Conservation (phyloP, 345 rosid species). For the Populus davidiana region DNA sequence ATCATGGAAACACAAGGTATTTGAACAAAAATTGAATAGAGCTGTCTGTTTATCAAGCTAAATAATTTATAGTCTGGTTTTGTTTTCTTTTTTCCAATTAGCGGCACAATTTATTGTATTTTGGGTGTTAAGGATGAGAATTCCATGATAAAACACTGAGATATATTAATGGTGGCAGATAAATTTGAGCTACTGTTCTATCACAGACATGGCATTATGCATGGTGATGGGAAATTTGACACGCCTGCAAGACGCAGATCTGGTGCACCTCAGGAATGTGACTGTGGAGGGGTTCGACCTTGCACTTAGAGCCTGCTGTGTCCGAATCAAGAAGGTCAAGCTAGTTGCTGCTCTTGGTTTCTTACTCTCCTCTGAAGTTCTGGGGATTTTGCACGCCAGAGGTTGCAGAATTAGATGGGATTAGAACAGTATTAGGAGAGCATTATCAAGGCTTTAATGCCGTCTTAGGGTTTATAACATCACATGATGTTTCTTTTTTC, state of each 20-base stretch:
- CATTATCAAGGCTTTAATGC: no score
- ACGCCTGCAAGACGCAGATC: constrained; percentile 81
- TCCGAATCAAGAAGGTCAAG: constrained; percentile 79
- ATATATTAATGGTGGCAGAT: constrained; percentile 54
- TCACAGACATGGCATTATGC: constrained; percentile 54
- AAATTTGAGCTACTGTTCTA: constrained; percentile 64
- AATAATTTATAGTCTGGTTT: background rate
- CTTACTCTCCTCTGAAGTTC: constrained; percentile 66
- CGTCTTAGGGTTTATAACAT: background rate
- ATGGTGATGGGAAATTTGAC: constrained; percentile 78
- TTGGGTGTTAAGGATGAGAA: background rate
- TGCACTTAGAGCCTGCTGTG: constrained; percentile 60
- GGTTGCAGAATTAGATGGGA: constrained; percentile 90
- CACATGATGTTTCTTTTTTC: background rate
- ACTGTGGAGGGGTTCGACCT: constrained; percentile 76
- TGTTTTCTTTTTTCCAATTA: background rate
- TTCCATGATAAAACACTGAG: constrained; percentile 1
- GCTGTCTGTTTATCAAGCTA: background rate
- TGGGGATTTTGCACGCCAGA: constrained; percentile 56
- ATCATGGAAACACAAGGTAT: background rate
- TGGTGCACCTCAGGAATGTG: constrained; percentile 63
- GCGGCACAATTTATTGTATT: background rate
- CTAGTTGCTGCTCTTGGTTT: constrained; percentile 58
- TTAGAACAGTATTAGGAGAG: constrained; percentile 15
- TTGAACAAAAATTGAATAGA: background rate